These are phyloP conservation scores for Thalassiosira ordinaria DNA, from an alignment of 352 stramenopile genomes.

Conservation along the genomic window DNA sequence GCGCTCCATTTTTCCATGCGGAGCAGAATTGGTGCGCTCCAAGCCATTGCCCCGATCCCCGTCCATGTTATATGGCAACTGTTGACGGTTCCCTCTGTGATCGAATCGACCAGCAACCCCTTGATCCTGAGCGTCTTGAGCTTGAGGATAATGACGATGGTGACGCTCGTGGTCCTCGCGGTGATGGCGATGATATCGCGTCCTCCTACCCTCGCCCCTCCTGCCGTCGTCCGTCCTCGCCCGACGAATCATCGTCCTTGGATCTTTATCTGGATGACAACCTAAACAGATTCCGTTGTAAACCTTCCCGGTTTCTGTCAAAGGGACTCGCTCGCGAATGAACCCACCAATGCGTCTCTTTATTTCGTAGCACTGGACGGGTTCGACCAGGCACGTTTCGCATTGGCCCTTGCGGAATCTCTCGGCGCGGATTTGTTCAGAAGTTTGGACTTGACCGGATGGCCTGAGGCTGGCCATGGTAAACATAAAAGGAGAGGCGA, in stretches of 20 bases:
- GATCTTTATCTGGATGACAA: background rate
- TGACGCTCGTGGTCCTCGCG: too few species aligned
- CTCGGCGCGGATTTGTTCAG: conserved; percentile 18
- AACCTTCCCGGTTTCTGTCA: conserved; percentile 2
- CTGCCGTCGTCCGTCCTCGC: too few species aligned
- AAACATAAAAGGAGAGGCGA: too few species aligned
- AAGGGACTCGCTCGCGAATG: conserved; percentile 19
- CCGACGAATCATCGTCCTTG: background rate
- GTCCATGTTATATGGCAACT: background rate
- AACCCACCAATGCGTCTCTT: conserved; percentile 38
- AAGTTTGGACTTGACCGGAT: conserved; percentile 24
- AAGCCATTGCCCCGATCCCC: background rate
- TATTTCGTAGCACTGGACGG: conserved; percentile 34
- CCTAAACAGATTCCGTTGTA: background rate
- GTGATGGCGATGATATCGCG: background rate
- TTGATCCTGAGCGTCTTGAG: background rate
- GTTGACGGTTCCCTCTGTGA: too few species aligned
- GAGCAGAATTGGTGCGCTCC: background rate
- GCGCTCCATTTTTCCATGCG: background rate
- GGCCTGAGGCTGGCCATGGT: conserved; percentile 19
- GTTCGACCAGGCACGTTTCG: conserved; percentile 23
- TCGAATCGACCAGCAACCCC: too few species aligned
- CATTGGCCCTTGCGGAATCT: conserved; percentile 22
- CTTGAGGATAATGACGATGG: background rate
- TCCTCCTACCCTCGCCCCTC: too few species aligned